Base-by-base conservation (phyloP, 208 protist species). In the Novymonas esmeraldas region DNA sequence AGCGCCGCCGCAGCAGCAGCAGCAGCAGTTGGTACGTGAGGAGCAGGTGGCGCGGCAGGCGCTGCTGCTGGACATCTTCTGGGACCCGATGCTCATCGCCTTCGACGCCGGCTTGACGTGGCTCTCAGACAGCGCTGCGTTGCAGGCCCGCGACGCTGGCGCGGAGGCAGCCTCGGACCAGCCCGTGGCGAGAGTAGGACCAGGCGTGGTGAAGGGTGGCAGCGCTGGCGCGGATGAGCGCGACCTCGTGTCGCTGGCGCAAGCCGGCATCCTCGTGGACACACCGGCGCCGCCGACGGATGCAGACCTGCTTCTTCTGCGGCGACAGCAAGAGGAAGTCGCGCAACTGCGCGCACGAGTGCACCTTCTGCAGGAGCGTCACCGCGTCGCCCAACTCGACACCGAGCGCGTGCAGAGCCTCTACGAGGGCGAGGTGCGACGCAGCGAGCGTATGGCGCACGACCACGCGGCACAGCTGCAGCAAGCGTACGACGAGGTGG, bases 21-120 rank as follows among this genome's bases (percentile, higher is more conserved):
- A 64, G 26, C 20, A 41, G 50, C 51, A 66, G 56, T 38, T 77
- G 29, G 51, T 68, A 61, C 55, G 48, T 58, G 74, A 85, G 50
- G 87, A 96, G 62, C 48, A 68, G 56, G 11, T 58, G 36, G 78
- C 76, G 26, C 86, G 91, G 3, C 79, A 92, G 48, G 70, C 41
- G 29, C 70, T 95, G 28, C 65, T 91, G 55, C 69, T 73, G 34
- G 75, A 88, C n/a, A 62, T 92, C 52, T 85, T 93, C 67, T 93
- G 84, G 85, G 83, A 89, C 7, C 91, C 91, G 6, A 85, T 96
- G 54, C 78, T 77, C 56, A 89, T 93, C 34, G 91, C 91, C 63
- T 89, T 94, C 50, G 91, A 96, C 72, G 91, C 91, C 10, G 91
- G 91, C 29, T 64, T 94, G 28, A 89, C 87, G 50, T 96, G 91